phyloP scores from a whole-genome alignment of 2,329 filamentous ascomycete species.

The Phialophora tarda region DNA sequence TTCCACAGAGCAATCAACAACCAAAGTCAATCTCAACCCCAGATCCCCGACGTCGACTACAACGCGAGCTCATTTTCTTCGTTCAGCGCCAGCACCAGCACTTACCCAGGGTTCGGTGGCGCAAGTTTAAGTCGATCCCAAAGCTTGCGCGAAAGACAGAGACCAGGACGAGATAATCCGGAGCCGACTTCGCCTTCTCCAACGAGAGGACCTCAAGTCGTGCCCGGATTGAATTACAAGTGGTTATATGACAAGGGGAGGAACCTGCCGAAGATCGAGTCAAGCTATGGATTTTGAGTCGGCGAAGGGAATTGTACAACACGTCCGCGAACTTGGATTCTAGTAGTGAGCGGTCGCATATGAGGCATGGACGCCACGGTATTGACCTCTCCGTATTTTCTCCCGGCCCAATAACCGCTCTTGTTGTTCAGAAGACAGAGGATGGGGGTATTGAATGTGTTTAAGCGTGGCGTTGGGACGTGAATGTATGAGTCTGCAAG shows the following conservation, averaged over 20 bases:
- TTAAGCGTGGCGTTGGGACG: too few species aligned
- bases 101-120: constrained; percentile 4
- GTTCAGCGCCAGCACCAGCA: constrained; percentile 26
- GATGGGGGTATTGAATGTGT: too few species aligned
- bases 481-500: too few species aligned
- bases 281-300: constrained; percentile 28
- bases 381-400: too few species aligned
- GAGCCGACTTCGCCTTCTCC: constrained; percentile 33
- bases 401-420: too few species aligned
- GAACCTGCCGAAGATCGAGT: constrained; percentile 38
- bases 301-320: too few species aligned
- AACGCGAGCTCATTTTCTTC: constrained; percentile 23
- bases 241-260: constrained; percentile 90
- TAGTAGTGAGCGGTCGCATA: too few species aligned
- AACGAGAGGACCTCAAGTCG: constrained; percentile 63
- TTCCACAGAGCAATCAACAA: constrained; percentile 68
- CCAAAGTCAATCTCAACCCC: constrained; percentile 22
- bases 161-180: constrained; percentile 27
- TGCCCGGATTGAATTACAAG: constrained; percentile 82
- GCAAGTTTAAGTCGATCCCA: constrained; percentile 33
- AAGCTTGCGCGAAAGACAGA: constrained; percentile 33
- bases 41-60: constrained; percentile 31
- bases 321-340: too few species aligned
- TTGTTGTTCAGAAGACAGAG: too few species aligned
- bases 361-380: too few species aligned